Conservation (phyloP, 2,329 filamentous ascomycete species). For the Colletotrichum acutatum region DNA sequence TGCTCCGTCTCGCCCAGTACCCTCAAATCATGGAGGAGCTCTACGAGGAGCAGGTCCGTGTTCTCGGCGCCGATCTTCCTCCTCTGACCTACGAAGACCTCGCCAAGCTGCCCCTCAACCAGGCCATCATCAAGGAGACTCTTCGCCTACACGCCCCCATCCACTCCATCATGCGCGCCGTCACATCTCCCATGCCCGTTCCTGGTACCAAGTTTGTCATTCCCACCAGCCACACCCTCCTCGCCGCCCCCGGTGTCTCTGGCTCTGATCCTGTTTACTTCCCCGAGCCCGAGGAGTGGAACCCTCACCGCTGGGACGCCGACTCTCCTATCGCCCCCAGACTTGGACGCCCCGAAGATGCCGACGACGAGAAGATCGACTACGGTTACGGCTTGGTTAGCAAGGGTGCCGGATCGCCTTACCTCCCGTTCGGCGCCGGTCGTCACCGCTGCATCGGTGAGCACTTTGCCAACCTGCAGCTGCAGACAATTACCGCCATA, state of each 20-base stretch:
- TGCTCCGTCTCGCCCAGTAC: slow-evolving; percentile 81
- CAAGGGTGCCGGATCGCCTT: slow-evolving; percentile 90
- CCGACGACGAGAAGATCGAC: slow-evolving; percentile 81
- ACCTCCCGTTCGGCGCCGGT: slow-evolving; percentile 93
- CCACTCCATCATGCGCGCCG: slow-evolving; percentile 93
- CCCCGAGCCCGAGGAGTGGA: slow-evolving; percentile 84
- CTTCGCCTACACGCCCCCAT: slow-evolving; percentile 92
- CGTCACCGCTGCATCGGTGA: slow-evolving; percentile 96
- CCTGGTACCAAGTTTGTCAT: slow-evolving; percentile 86
- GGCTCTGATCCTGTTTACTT: slow-evolving; percentile 80
- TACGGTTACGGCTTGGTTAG: slow-evolving; percentile 94
- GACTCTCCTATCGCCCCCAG: slow-evolving; percentile 66
- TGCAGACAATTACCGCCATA: slow-evolving; percentile 84
- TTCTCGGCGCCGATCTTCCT: slow-evolving; percentile 79
- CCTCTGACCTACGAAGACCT: slow-evolving; percentile 82
- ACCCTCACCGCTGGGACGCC: slow-evolving; percentile 90
- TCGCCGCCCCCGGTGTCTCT: slow-evolving; percentile 87
- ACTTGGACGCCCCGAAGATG: slow-evolving; percentile 55
- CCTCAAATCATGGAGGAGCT: slow-evolving; percentile 85
- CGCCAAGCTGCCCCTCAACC: slow-evolving; percentile 81
- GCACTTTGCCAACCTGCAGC: slow-evolving; percentile 93
- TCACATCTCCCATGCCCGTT: slow-evolving; percentile 87
- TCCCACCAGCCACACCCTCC: slow-evolving; percentile 81
- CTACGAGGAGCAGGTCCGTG: slow-evolving; percentile 81
- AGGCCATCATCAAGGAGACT: slow-evolving; percentile 90